These are phyloP conservation scores for Hemileccinum rubropunctum DNA, from an alignment of 768 basidiomycete genomes.

Conservation along the genomic window DNA sequence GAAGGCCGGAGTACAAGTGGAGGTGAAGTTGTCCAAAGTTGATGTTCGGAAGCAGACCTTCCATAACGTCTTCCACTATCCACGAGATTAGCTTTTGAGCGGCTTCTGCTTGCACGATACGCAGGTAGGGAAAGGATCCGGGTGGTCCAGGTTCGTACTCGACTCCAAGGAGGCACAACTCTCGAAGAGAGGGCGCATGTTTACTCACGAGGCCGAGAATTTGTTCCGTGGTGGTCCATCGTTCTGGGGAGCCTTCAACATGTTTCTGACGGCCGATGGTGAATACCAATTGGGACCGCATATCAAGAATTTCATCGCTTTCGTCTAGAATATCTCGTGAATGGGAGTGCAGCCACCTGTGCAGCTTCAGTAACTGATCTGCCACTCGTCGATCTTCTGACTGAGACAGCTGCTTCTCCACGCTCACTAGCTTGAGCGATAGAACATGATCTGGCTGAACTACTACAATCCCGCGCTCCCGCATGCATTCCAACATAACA, in stretches of 20 bases:
- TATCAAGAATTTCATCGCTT: conserved; percentile 27
- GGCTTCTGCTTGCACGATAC: conserved; percentile 6
- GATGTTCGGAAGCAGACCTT: conserved; percentile 9
- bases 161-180: background rate
- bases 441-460: conserved; percentile 52
- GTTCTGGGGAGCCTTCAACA: conserved; percentile 31
- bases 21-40: conserved; percentile 10
- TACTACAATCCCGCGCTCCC: conserved; percentile 39
- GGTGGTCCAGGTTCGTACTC: conserved; percentile 1
- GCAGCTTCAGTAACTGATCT: conserved; percentile 20
- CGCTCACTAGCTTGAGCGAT: conserved; percentile 43
- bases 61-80: conserved; percentile 6
- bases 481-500: conserved; percentile 37
- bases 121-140: conserved; percentile 18
- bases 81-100: conserved; percentile 1
- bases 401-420: conserved; percentile 31
- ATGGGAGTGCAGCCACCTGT: conserved; percentile 17
- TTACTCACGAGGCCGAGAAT: conserved; percentile 18
- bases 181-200: background rate
- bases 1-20: background rate
- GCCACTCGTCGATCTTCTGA: background rate
- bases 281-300: conserved; percentile 35
- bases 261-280: conserved; percentile 25
- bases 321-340: conserved; percentile 25
- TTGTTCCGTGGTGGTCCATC: conserved; percentile 31